Conservation (phyloP, 768 basidiomycete genomes). For the Calocybe cyanea region DNA sequence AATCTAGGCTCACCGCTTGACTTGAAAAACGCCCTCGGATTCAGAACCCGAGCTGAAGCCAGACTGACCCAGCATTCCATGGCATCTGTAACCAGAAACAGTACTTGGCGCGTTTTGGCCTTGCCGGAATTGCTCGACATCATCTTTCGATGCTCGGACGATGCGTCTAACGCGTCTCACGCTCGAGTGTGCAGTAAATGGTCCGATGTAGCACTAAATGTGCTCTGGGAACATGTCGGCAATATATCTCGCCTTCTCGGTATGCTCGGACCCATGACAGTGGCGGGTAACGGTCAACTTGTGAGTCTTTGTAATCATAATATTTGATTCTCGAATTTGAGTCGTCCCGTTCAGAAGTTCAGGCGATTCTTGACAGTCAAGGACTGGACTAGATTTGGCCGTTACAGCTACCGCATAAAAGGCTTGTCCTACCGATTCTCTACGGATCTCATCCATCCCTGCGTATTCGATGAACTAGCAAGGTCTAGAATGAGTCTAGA, state of each 20-base stretch:
- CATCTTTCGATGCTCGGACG: constrained; percentile 47
- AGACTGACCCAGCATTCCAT: too few relatives aligned
- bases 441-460: constrained; percentile 23
- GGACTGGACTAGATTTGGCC: constrained; percentile 55
- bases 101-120: constrained; percentile 35
- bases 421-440: constrained; percentile 23
- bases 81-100: too few relatives aligned
- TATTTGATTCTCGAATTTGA: not conserved
- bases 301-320: constrained; percentile 19
- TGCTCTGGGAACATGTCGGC: constrained; percentile 52
- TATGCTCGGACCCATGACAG: constrained; percentile 43
- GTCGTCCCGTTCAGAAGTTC: constrained; percentile 38
- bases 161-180: constrained; percentile 34
- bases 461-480: constrained; percentile 52
- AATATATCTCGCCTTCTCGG: constrained; percentile 42
- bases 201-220: constrained; percentile 54
- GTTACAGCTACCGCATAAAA: constrained; percentile 50
- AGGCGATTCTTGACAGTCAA: constrained; percentile 34
- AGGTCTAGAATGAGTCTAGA: constrained; percentile 49
- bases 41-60: too few relatives aligned
- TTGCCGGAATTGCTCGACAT: constrained; percentile 61
- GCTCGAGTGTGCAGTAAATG: constrained; percentile 56
- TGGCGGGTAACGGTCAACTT: constrained; percentile 11
- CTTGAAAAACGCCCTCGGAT: too few relatives aligned
- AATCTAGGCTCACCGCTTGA: too few relatives aligned